Evolutionary conservation across 768 basidiomycete genomes (phyloP).

Genomic region (Hypholoma fasciculare): DNA sequence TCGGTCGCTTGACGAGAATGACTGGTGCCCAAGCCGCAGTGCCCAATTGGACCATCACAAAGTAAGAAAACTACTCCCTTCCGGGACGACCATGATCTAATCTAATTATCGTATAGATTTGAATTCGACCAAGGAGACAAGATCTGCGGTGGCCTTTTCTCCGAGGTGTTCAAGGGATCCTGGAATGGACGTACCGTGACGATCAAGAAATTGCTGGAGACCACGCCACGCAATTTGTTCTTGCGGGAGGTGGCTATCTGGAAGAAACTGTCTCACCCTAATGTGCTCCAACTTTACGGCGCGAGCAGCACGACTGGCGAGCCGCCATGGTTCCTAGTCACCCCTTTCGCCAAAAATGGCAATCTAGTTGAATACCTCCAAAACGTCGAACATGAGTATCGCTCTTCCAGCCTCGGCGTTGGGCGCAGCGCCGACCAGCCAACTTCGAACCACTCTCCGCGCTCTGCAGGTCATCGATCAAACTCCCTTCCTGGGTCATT

Average conservation of each 20-base stretch:
- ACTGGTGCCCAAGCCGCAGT: slow-evolving; percentile 46
- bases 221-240: slow-evolving; percentile 65
- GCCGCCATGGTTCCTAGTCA: slow-evolving; percentile 80
- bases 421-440: slow-evolving; percentile 9
- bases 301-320: slow-evolving; percentile 72
- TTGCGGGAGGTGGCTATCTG: slow-evolving; percentile 71
- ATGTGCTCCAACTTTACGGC: slow-evolving; percentile 74
- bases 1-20: slow-evolving; percentile 69
- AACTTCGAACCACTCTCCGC: not conserved
- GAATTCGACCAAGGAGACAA: slow-evolving; percentile 72
- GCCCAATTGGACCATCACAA: slow-evolving; percentile 79
- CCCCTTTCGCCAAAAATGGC: slow-evolving; percentile 68
- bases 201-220: slow-evolving; percentile 68
- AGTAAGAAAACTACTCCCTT: slow-evolving; percentile 29
- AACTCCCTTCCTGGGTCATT: slow-evolving; percentile 15
- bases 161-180: slow-evolving; percentile 73
- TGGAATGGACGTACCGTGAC: slow-evolving; percentile 71
- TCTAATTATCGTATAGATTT: slow-evolving; percentile 40
- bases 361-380: slow-evolving; percentile 62
- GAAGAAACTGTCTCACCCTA: slow-evolving; percentile 65
- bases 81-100: not conserved
- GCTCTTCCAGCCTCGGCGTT: slow-evolving; percentile 19
- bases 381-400: slow-evolving; percentile 25
- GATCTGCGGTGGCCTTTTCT: slow-evolving; percentile 76
- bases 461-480: slow-evolving; percentile 11